Base-by-base conservation (phyloP, 2,329 filamentous ascomycete species). In the Thelonectria discophora region DNA sequence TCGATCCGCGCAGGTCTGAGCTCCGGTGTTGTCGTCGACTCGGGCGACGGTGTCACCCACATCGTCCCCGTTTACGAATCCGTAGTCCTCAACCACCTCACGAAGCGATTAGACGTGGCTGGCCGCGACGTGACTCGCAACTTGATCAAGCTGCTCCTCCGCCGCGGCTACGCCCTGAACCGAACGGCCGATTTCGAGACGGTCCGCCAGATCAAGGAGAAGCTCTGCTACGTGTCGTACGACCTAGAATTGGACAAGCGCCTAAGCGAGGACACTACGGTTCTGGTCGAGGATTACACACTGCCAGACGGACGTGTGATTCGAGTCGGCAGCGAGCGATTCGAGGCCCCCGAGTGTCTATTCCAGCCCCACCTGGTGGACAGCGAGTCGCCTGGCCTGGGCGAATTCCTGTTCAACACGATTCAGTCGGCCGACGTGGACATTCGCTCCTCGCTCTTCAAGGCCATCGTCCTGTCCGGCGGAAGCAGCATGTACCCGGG, bases 401-500 rank as follows among this genome's bases (percentile, higher is more conserved):
- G 93, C 72, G 95, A 99, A 76, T 94, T 98, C 79, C 84, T 99
- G 40, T 99, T 99, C 87, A 97, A 99, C 83, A 99, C 94, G 18
- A 99, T 99, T 74, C 95, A 98, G 80, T 83, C 91, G 8, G 94
- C 95, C 64, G 95, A 98, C 71, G 93, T 99, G 56, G 95, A 99
- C 75, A 93, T 99, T 46, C 90, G 95, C 66, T 90, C 91, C 54
- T 96, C 93, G 65, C 84, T 99, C 63, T 99, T 95, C 87, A 97
- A 97, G 84, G 95, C 95, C 12, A 94, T 99, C 72, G 95, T 99
- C 63, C 86, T 99, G 56, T 97, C 93, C 43, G 95, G 95, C 68
- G 95, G 95, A 69, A 96, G 92, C 84, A 97, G 92, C 88, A 99
- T 99, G 95, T 99, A 99, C 79, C 95, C 95, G 0, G 95, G 95